Conservation (phyloP, 441 rosid genomes). For the Aquilaria agallochum region DNA sequence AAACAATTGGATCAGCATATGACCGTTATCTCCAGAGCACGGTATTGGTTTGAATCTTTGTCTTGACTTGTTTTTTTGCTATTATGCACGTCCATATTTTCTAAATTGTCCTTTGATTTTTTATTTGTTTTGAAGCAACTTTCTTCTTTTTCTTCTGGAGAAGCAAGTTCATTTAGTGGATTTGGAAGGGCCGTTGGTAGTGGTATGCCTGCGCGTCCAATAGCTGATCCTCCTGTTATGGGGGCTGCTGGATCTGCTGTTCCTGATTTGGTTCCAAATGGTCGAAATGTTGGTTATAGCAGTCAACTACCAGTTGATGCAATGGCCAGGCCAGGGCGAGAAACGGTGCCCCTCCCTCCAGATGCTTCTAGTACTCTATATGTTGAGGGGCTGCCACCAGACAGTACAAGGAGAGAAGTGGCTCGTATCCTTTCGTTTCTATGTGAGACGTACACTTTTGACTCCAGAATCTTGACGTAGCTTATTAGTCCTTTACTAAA, state of each 20-base stretch:
- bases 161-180: constrained; percentile 37
- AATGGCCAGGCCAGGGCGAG: constrained; percentile 36
- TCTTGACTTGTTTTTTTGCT: constrained; percentile 1
- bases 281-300: constrained; percentile 37
- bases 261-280: constrained; percentile 40
- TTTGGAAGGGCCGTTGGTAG: constrained; percentile 35
- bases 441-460: too few species aligned
- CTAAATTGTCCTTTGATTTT: constrained; percentile 14
- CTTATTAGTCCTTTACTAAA: constrained; percentile 25
- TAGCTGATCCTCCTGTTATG: constrained; percentile 36
- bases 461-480: too few species aligned
- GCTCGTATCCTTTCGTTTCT: constrained; percentile 69
- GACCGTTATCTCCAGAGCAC: constrained; percentile 65
- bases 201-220: constrained; percentile 32
- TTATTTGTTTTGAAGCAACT: constrained; percentile 49
- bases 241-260: constrained; percentile 41
- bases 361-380: constrained; percentile 78
- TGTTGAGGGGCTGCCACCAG: constrained; percentile 80
- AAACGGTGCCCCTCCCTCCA: constrained; percentile 50
- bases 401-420: constrained; percentile 69
- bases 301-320: constrained; percentile 30
- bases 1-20: constrained; percentile 70
- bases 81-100: constrained; percentile 1
- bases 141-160: constrained; percentile 49
- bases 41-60: constrained; percentile 26